phyloP scores from a whole-genome alignment of 148 eudicot species.

The Silene uniflora region DNA sequence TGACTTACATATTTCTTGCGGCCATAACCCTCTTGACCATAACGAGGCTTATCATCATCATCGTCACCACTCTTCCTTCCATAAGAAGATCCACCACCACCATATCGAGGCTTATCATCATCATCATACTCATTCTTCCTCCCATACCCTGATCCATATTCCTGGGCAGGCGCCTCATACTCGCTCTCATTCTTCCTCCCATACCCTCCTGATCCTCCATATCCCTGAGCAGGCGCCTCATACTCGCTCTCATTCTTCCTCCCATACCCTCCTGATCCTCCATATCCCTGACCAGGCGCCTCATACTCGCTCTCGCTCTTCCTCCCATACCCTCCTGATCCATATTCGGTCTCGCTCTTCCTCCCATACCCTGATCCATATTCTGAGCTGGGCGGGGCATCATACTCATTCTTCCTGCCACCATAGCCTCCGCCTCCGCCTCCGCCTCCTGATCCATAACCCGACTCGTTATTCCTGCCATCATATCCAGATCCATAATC shows the following conservation, averaged over 20 bases:
- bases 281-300: constrained; percentile 16
- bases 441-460: no score
- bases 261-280: no score
- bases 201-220: constrained; percentile 28
- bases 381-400: constrained; percentile 9
- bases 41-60: constrained; percentile 41
- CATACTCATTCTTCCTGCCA: constrained; percentile 20
- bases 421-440: no score
- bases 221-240: no score
- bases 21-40: constrained; percentile 28
- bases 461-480: no score
- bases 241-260: no score
- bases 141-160: constrained; percentile 45
- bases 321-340: constrained; percentile 6
- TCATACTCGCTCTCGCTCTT: constrained; percentile 22
- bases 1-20: constrained; percentile 76
- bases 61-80: constrained; percentile 25
- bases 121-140: constrained; percentile 24
- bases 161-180: neutral
- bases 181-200: constrained; percentile 5
- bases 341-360: no score
- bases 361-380: no score
- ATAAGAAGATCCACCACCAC: constrained; percentile 24
- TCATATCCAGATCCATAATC: no score
- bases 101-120: no score